phyloP scores from a whole-genome alignment of 257 asterid genomes.

The Misopates orontium region DNA sequence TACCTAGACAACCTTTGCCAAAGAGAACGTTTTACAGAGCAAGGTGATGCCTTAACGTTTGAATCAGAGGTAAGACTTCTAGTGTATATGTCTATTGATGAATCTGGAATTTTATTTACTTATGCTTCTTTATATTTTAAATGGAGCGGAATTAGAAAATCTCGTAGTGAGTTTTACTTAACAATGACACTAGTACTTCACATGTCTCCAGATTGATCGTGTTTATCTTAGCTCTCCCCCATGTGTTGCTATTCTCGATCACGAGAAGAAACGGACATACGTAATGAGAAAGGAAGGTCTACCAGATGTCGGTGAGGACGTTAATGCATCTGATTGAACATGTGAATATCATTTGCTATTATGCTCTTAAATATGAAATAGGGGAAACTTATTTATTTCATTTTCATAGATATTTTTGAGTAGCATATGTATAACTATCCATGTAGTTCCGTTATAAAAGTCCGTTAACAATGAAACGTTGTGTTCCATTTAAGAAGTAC shows the following conservation, averaged over 20 bases:
- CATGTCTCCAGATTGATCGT: slow-evolving; percentile 66
- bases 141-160: no score
- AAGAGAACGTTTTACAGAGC: background rate
- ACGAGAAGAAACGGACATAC: slow-evolving; percentile 82
- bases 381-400: no score
- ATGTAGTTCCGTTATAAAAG: no score
- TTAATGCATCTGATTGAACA: background rate
- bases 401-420: no score
- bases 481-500: no score
- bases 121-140: no score
- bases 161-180: no score
- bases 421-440: no score
- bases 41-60: slow-evolving; percentile 1
- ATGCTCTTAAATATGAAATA: no score
- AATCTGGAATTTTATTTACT: background rate
- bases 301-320: slow-evolving; percentile 70
- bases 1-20: slow-evolving; percentile 66
- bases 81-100: background rate
- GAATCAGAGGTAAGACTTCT: background rate
- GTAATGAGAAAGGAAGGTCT: slow-evolving; percentile 81
- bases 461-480: no score
- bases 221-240: slow-evolving; percentile 70
- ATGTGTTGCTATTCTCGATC: slow-evolving; percentile 81
- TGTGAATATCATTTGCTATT: no score
- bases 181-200: background rate